Evolutionary conservation across 106 monocot genomes (phyloP).

Genomic region (Platanthera guangdongensis): DNA sequence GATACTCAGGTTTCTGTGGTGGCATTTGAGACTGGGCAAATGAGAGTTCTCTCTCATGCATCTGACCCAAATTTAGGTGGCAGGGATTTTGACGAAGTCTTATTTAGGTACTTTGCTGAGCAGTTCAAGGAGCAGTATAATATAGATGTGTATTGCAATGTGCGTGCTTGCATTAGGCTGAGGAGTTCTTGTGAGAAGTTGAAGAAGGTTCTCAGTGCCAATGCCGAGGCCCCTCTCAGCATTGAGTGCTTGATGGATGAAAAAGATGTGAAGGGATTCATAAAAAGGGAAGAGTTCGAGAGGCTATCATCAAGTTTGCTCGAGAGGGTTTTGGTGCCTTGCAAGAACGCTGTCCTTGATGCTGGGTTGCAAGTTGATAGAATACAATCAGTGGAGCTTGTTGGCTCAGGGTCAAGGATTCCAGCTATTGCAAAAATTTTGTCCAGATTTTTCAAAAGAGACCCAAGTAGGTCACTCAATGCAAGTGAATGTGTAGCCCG

Average conservation of each 20-base stretch:
- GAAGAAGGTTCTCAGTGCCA: conserved; percentile 88
- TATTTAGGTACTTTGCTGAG: conserved; percentile 54
- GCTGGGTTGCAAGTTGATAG: conserved; percentile 31
- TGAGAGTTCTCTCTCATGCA: conserved; percentile 61
- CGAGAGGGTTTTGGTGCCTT: conserved; percentile 52
- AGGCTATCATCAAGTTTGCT: conserved; percentile 50
- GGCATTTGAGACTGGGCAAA: conserved; percentile 32
- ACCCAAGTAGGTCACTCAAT: conserved; percentile 61
- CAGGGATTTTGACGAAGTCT: conserved; percentile 78
- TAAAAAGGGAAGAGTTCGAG: conserved; percentile 88
- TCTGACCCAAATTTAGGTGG: conserved; percentile 67
- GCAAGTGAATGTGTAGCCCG: conserved; percentile 77
- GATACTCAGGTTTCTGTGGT: conserved; percentile 71
- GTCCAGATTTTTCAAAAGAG: conserved; percentile 43
- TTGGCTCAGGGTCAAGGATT: conserved; percentile 84
- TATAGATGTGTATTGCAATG: conserved; percentile 58
- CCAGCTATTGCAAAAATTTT: conserved; percentile 54
- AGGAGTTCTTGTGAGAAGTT: conserved; percentile 74
- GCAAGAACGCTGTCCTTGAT: conserved; percentile 47
- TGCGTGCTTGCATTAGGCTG: conserved; percentile 51
- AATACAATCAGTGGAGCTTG: conserved; percentile 75
- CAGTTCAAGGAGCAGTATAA: conserved; percentile 53
- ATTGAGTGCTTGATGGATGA: conserved; percentile 98
- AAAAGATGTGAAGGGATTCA: conserved; percentile 83
- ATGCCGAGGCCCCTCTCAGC: conserved; percentile 53